Evolutionary conservation across 2,329 filamentous ascomycete species (phyloP), one percentile per base, ranked within the genome.

Genomic region (Sporothrix globosa): DNA sequence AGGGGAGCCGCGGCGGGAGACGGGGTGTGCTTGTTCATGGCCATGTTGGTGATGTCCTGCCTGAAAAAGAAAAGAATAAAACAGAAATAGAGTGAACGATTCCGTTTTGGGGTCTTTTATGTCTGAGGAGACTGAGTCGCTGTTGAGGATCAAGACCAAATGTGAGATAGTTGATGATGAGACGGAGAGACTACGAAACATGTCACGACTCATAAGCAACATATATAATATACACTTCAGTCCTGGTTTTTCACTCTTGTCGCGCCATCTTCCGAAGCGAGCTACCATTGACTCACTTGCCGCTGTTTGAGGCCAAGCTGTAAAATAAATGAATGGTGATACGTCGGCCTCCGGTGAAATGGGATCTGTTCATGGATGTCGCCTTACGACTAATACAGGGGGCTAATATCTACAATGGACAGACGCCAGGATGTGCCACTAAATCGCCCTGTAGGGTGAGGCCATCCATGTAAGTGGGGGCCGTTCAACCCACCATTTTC

Each of bases 31-130:
- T 3, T 65, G 21, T 17, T 48, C n/a, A 1, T 48, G 17, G 21
- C 13, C 41, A 48, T 48, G 48, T 11, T 19, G 10, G 3, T 4
- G 6, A 19, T 30, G 24, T 44, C 41, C 3, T 14, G 17, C 3
- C 4, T 0, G 4, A 13, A 19, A 6, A 10, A 24, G 17, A 13
- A 11, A 46, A 41, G 0, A 7, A 13, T 10, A 13, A 13, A 9
- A 24, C 60, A 65, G 60, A 65, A 65, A 48, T n/a, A 65, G 60
- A 65, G 21, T 48, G 6, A 65, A 48, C 60, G 60, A 50, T 65
- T 48, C 41, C 24, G 60, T 65, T 65, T 27, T 34, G 34, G 34
- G 6, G 5, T 19, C 41, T n/a, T 41, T 46, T 24, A 30, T 21
- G 60, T 19, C 21, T 65, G 34, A 11, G 39, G 10, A 44, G 34